Percentiles rank a stretch among this genome's conserved stretches.
Conservation (phyloP, 805 yeast species). For the Candida tallmaniae region DNA sequence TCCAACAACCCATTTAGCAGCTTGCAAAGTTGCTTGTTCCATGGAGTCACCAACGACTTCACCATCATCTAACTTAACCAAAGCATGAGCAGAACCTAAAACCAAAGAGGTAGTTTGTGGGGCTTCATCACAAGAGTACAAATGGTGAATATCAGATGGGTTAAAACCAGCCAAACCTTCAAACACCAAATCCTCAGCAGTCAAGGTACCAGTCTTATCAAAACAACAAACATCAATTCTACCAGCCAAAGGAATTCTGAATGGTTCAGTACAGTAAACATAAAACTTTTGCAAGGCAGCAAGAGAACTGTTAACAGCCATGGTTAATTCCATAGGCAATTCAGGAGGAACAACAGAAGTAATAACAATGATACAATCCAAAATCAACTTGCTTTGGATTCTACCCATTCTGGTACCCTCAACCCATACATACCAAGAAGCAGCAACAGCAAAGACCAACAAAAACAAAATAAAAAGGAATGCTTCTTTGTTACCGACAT, state of each 20-base stretch:
- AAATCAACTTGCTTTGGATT: slow-evolving; percentile 84
- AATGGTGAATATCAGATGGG: slow-evolving; percentile 46
- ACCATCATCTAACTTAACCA: slow-evolving; percentile 91
- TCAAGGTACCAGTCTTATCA: slow-evolving; percentile 96
- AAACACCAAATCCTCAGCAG: slow-evolving; percentile 93
- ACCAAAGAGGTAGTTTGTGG: slow-evolving; percentile 67
- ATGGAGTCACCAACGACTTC: slow-evolving; percentile 98
- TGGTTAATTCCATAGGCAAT: slow-evolving; percentile 96
- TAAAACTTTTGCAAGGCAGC: slow-evolving; percentile 82
- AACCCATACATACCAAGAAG: slow-evolving; percentile 97
- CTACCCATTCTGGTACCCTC: slow-evolving; percentile 97
- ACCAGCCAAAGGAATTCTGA: slow-evolving; percentile 96
- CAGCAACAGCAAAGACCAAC: slow-evolving; percentile 87
- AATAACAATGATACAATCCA: slow-evolving; percentile 92
- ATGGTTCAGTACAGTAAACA: slow-evolving; percentile 96
- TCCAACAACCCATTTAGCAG: slow-evolving; percentile 81
- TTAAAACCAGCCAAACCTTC: slow-evolving; percentile 92
- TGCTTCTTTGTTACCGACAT: slow-evolving; percentile 94
- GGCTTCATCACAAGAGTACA: slow-evolving; percentile 55
- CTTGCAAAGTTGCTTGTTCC: slow-evolving; percentile 94
- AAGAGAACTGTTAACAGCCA: slow-evolving; percentile 94
- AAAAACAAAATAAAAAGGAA: slow-evolving; percentile 87
- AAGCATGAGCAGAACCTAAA: slow-evolving; percentile 93
- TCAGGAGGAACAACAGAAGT: slow-evolving; percentile 99
- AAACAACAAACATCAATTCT: slow-evolving; percentile 98